Evolutionary conservation across 768 basidiomycete species (phyloP).

Genomic region (Lentinula boryana): DNA sequence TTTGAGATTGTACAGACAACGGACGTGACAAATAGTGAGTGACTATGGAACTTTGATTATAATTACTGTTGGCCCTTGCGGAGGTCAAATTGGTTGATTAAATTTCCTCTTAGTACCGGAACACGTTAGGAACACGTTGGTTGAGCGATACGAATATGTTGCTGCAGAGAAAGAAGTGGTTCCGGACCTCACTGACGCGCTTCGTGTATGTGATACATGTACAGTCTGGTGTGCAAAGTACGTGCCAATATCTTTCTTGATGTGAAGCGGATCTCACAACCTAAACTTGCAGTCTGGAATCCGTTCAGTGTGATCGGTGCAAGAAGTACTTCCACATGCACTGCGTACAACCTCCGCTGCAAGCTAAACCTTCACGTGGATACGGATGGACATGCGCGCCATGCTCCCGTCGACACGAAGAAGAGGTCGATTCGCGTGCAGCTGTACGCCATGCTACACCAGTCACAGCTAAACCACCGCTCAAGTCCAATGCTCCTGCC

Average conservation of each 20-base stretch:
- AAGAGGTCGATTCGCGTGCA: conserved; percentile 68
- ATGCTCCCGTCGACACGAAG: conserved; percentile 83
- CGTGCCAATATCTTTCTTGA: conserved; percentile 17
- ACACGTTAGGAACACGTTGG: conserved; percentile 71
- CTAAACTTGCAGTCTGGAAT: conserved; percentile 54
- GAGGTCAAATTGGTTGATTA: background rate
- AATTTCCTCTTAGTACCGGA: conserved; percentile 58
- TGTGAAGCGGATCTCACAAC: conserved; percentile 2
- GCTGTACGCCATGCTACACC: conserved; percentile 59
- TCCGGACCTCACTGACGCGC: conserved; percentile 79
- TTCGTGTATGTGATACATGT: conserved; percentile 85
- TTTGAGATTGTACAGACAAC: conserved; percentile 90
- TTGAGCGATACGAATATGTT: conserved; percentile 87
- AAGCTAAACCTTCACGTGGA: conserved; percentile 88
- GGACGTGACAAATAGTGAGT: conserved; percentile 86
- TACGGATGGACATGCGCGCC: conserved; percentile 98
- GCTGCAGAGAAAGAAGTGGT: conserved; percentile 93
- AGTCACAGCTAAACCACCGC: conserved; percentile 29
- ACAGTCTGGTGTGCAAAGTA: conserved; percentile 86
- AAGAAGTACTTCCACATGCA: conserved; percentile 92
- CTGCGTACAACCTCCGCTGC: conserved; percentile 88
- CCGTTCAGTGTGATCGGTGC: conserved; percentile 88
- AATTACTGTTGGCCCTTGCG: background rate
- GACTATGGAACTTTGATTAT: conserved; percentile 9
- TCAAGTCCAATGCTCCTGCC: conserved; percentile 69